phyloP scores from a whole-genome alignment of 176 grass and related monocot species.

The Hsuehochloa calcarea region DNA sequence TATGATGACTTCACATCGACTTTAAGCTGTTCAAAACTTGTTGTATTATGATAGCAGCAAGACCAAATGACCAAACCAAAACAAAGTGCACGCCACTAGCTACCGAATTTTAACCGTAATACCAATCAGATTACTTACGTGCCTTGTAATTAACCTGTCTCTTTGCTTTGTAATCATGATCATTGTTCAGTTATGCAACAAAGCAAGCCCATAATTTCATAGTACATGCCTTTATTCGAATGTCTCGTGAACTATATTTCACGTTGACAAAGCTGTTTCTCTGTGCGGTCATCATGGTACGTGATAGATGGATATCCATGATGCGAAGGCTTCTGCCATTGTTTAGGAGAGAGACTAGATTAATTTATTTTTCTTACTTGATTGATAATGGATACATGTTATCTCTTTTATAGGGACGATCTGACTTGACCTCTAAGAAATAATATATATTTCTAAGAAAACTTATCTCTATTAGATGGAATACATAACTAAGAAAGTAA shows the following conservation, averaged over 20 bases:
- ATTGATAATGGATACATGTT: too few relatives aligned
- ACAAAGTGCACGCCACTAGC: not conserved
- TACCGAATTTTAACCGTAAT: not conserved
- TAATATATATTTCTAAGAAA: too few relatives aligned
- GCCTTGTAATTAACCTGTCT: slow-evolving; percentile 13
- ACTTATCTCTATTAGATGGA: too few relatives aligned
- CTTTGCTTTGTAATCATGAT: slow-evolving; percentile 29
- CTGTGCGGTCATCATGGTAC: slow-evolving; percentile 5
- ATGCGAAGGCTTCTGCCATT: not conserved
- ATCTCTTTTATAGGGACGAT: too few relatives aligned
- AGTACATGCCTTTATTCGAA: slow-evolving; percentile 30
- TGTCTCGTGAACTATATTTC: slow-evolving; percentile 19
- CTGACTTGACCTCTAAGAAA: too few relatives aligned
- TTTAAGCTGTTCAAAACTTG: not conserved
- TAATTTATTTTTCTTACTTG: too few relatives aligned
- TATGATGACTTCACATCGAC: not conserved
- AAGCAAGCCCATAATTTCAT: slow-evolving; percentile 22
- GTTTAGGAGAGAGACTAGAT: too few relatives aligned
- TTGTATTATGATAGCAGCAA: not conserved
- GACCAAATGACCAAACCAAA: not conserved
- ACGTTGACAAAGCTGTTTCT: not conserved
- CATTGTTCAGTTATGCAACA: not conserved
- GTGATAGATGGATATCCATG: slow-evolving; percentile 12
- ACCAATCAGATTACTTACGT: slow-evolving; percentile 9
- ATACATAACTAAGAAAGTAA: too few relatives aligned